Evolutionary conservation across 176 grass and related monocot genomes (phyloP).

Genomic region (Rhynchospora tenuis): DNA sequence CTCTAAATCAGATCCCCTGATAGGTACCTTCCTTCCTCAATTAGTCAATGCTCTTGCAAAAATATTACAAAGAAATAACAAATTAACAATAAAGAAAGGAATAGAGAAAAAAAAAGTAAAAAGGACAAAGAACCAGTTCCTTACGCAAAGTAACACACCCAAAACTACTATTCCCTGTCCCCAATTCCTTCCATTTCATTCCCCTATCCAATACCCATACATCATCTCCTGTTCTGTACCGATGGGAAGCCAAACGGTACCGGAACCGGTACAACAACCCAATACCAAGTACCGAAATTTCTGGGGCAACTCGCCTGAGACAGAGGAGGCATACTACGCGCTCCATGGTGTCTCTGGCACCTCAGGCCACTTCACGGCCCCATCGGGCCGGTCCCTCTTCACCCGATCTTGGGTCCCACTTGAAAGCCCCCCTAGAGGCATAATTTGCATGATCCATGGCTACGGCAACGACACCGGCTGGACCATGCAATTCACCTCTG

Average conservation of each 20-base stretch:
- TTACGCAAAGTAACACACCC: neutral
- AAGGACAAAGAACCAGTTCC: neutral
- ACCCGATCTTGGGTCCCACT: constrained; percentile 51
- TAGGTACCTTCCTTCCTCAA: neutral
- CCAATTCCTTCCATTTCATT: neutral
- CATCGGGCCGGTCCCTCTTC: constrained; percentile 49
- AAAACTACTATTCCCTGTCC: neutral
- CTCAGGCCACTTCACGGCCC: constrained; percentile 40
- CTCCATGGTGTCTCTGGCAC: constrained; percentile 44
- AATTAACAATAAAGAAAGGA: neutral
- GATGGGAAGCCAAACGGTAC: constrained; percentile 21
- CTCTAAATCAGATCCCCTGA: neutral
- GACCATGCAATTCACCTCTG: constrained; percentile 75
- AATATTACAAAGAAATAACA: neutral
- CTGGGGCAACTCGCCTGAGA: constrained; percentile 67
- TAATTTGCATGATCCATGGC: constrained; percentile 90
- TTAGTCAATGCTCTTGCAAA: neutral
- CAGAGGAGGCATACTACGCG: constrained; percentile 67
- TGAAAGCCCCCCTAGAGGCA: constrained; percentile 28
- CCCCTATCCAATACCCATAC: neutral
- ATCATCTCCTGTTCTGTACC: constrained; percentile 24
- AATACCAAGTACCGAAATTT: constrained; percentile 26
- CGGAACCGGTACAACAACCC: constrained; percentile 9
- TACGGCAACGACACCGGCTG: constrained; percentile 94
- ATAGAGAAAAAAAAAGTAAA: neutral